Base-by-base conservation (phyloP, 2,329 filamentous ascomycete genomes). In the Cryphonectria carpinicola region DNA sequence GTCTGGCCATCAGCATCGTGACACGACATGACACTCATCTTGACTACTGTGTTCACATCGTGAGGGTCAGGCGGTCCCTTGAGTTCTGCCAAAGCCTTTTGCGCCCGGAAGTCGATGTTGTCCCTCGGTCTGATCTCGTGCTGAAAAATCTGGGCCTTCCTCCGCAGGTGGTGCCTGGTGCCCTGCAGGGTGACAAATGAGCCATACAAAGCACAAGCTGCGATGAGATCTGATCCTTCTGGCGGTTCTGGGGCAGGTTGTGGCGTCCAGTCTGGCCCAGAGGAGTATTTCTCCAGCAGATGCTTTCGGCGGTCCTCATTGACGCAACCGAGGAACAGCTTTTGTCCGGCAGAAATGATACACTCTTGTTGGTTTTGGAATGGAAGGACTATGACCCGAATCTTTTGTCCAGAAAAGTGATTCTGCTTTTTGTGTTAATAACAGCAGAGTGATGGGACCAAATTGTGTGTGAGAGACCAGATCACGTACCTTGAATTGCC, bases 281-380 rank as follows among this genome's bases (percentile, higher is more conserved):
- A 10, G 19, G 52, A 14, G 37, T 28, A 7, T 2, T n/a, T 58
- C n/a, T 58, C 49, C 22, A n/a, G n/a, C 8, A 56, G 2, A 22
- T 43, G 11, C 22, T 17, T 43, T 35, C 32, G 65, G 10, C 65
- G 69, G 1, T 52, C 39, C 10, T 63, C 46, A 11, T 68, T 60
- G 43, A 70, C 56, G 11, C 43, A 68, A 1, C 65, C 65, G 6
- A 68, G 37, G 35, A 70, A 70, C 5, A 64, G 68, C 14, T 52
- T 68, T 17, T 46, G 41, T 3, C 52, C 69, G 32, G 67, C 69
- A 7, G 69, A 66, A 13, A 70, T 25, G 11, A 58, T 56, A 41
- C 69, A 70, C 46, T 70, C 69, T 1, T 22, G 60, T 1, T 60
- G 49, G 19, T 32, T 62, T 11, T 60, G 60, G 35, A 65, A 68